Evolutionary conservation across 257 asterid species (phyloP), one percentile per base, ranked within the genome.

Genomic region (Gentiana dahurica): DNA sequence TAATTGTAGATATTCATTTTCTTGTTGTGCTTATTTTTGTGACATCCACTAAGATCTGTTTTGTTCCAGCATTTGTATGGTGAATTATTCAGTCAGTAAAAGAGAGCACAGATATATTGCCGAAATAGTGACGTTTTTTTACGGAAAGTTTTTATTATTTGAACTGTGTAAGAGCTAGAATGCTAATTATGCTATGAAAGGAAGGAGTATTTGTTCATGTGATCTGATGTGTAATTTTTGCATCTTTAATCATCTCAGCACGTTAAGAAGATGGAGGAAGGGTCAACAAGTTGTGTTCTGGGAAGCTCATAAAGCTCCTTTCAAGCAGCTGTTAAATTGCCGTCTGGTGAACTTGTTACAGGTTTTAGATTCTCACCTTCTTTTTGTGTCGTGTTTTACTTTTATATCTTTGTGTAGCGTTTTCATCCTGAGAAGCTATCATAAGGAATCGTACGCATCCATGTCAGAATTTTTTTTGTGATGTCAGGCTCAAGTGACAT

Each of bases 311-410:
- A 77, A 77, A 65, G 66, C 82, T 58, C 81, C 97, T 41, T 85
- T 72, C 99, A 92, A 77, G 79, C 97, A 61, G 66, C 85, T 73
- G 63, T 81, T 58, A 88, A 71, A 75, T 73, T 88, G 68, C 94
- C 99, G 58, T 83, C 97, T 10, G 95, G 99, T 45, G 95, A 83
- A 75, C 81, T 92, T 72, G 89, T 80, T 38, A 88, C 99, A 68
- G 24, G 97, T 81, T 60, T 41, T 46, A 53, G 39, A 10, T n/a
- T 58, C 55, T 57, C 34, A 51, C 41, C 60, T 11, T 12, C 53
- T 12, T 34, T 2, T 24, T 24, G 24, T 24, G 24, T 24, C 24
- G 24, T 24, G 24, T 58, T 38, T 8, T 24, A 24, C 24, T 24
- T 24, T 44, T 51, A 64, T 66, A 6, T 54, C 51, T 44, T 52